Evolutionary conservation across 2,329 filamentous ascomycete species (phyloP).

Genomic region (Sordariomycetes sp.): DNA sequence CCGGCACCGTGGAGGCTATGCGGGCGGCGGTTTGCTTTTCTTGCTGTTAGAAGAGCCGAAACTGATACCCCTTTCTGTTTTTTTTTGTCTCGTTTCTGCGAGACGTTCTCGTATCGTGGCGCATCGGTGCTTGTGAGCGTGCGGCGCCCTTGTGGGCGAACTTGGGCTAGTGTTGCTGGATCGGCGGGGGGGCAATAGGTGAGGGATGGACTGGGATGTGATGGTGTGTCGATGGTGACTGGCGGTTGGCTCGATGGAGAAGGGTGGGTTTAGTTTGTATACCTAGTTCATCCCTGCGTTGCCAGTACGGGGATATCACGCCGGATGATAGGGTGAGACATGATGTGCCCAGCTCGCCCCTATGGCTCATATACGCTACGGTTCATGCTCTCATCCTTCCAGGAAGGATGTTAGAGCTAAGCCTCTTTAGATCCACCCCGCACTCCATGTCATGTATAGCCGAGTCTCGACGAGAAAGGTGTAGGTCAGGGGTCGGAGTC

Average conservation of each 20-base stretch:
- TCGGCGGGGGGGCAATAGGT: no score
- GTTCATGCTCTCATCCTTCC: neutral
- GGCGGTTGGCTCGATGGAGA: no score
- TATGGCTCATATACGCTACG: neutral
- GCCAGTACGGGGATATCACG: no score
- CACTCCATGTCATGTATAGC: neutral
- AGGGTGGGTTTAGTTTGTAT: no score
- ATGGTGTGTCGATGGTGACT: no score
- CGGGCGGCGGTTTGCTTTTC: neutral
- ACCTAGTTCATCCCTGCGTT: no score
- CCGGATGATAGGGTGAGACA: neutral
- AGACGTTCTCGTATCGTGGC: no score
- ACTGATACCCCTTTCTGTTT: conserved; percentile 16
- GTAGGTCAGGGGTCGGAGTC: neutral
- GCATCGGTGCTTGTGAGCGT: neutral
- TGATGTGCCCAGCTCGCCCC: neutral
- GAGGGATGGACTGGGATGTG: no score
- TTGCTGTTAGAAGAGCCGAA: conserved; percentile 6
- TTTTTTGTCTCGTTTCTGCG: conserved; percentile 11
- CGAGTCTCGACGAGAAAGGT: neutral
- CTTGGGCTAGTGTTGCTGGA: neutral
- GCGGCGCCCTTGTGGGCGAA: neutral
- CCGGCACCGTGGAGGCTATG: no score
- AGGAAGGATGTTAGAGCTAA: neutral
- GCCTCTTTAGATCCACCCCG: neutral